Evolutionary conservation across 2,329 filamentous ascomycete genomes (phyloP).

Genomic region (Eutypella sp.): DNA sequence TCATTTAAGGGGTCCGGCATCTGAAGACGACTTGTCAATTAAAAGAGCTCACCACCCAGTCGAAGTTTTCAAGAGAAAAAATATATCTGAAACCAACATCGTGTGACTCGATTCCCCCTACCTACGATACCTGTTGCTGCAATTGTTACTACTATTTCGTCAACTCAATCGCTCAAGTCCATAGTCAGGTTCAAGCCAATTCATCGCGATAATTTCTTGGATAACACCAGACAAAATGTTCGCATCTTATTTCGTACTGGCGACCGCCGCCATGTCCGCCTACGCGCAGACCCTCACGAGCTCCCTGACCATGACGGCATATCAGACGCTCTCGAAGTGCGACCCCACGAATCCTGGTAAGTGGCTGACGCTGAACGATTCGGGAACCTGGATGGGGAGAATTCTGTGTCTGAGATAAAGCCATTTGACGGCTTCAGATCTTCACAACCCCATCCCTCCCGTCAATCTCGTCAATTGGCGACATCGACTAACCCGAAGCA

Average conservation of each 20-base stretch:
- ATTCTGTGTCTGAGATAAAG: not conserved
- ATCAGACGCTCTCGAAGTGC: conserved; percentile 26
- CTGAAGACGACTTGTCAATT: too few relatives aligned
- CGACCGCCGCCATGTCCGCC: conserved; percentile 21
- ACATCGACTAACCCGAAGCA: not conserved
- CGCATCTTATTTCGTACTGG: conserved; percentile 23
- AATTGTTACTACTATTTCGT: too few relatives aligned
- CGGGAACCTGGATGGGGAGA: too few relatives aligned
- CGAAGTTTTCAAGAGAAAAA: not conserved
- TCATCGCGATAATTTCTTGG: conserved; percentile 3
- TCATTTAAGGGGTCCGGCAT: too few relatives aligned
- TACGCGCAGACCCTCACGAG: conserved; percentile 24
- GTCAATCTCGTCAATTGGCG: not conserved
- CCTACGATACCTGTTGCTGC: too few relatives aligned
- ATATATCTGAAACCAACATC: too few relatives aligned
- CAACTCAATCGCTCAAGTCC: too few relatives aligned
- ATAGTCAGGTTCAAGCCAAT: not conserved
- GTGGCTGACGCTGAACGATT: not conserved
- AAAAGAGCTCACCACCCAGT: not conserved
- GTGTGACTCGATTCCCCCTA: too few relatives aligned
- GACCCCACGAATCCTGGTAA: conserved; percentile 20
- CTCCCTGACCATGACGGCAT: conserved; percentile 23
- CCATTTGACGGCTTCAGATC: not conserved
- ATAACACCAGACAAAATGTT: conserved; percentile 20
- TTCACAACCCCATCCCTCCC: not conserved